Percentiles rank a stretch among this genome's conserved stretches.
These are phyloP conservation scores for Sclerotinia trifoliorum DNA, from an alignment of 2,329 filamentous ascomycete genomes.

Conservation along the genomic window DNA sequence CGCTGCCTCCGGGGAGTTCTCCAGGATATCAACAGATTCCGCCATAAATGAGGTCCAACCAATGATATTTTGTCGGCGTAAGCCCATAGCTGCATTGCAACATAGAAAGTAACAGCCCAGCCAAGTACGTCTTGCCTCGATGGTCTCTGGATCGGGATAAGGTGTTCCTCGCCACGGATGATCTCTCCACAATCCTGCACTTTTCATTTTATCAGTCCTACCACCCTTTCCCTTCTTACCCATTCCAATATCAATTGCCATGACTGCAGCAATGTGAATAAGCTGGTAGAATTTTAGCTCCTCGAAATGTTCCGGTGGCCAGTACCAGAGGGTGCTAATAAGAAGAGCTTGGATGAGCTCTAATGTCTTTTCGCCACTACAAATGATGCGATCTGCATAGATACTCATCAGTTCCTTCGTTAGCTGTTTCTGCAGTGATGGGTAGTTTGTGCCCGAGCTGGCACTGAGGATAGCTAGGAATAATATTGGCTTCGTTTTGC, in stretches of 20 bases:
- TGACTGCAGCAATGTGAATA: conserved; percentile 51
- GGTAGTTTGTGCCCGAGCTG: conserved; percentile 56
- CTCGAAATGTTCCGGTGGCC: conserved; percentile 48
- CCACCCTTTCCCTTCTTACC: conserved; percentile 39
- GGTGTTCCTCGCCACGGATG: conserved; percentile 46
- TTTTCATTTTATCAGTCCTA: conserved; percentile 35
- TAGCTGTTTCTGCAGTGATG: conserved; percentile 44
- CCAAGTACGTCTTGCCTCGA: conserved; percentile 41
- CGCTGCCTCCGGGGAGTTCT: conserved; percentile 43
- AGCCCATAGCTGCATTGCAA: conserved; percentile 45
- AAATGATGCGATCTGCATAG: conserved; percentile 49
- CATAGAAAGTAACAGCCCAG: conserved; percentile 41
- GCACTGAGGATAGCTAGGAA: conserved; percentile 68
- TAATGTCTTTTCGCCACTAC: conserved; percentile 50
- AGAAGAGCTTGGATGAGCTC: conserved; percentile 52
- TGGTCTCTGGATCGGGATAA: conserved; percentile 38
- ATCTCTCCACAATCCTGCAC: conserved; percentile 45
- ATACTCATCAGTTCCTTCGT: conserved; percentile 50
- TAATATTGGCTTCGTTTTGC: conserved; percentile 60
- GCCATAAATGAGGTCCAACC: conserved; percentile 46
- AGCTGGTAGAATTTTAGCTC: conserved; percentile 53
- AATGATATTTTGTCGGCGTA: conserved; percentile 48
- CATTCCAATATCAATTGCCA: conserved; percentile 45
- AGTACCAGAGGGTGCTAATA: conserved; percentile 50
- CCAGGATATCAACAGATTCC: conserved; percentile 47